phyloP scores from a whole-genome alignment of 2,329 filamentous ascomycete genomes.

The Hypoxylon sp. region DNA sequence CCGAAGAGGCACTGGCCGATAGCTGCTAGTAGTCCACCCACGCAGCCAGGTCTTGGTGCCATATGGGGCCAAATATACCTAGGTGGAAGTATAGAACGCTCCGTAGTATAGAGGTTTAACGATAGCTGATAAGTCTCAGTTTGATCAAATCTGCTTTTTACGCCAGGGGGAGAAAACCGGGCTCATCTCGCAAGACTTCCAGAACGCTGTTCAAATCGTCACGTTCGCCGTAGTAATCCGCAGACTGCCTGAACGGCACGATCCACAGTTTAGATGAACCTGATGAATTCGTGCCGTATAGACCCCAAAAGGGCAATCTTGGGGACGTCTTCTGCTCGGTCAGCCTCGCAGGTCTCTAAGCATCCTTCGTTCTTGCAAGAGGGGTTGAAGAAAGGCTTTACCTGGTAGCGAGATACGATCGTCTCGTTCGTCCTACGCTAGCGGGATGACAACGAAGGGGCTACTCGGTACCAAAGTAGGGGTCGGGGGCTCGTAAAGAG shows the following conservation, averaged over 20 bases:
- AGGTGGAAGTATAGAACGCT: conserved; percentile 8
- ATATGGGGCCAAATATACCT: conserved; percentile 13
- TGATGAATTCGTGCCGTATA: conserved; percentile 33
- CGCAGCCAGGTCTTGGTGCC: conserved; percentile 26
- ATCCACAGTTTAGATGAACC: conserved; percentile 39
- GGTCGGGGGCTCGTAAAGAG: conserved; percentile 16
- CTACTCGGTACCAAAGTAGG: conserved; percentile 15
- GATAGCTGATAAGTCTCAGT: conserved; percentile 25
- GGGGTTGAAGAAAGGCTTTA: conserved; percentile 17
- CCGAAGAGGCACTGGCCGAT: conserved; percentile 26
- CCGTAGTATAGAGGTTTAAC: conserved; percentile 1
- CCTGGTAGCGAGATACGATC: conserved; percentile 38
- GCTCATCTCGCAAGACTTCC: conserved; percentile 30
- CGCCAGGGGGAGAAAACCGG: conserved; percentile 25
- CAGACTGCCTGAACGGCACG: conserved; percentile 34
- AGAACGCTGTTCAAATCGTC: conserved; percentile 37
- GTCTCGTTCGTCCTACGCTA: conserved; percentile 34
- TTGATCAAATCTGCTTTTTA: conserved; percentile 28
- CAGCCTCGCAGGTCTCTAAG: conserved; percentile 28
- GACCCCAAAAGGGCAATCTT: conserved; percentile 31
- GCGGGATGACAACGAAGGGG: conserved; percentile 25
- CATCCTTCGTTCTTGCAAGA: conserved; percentile 4
- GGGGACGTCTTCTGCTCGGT: conserved; percentile 12
- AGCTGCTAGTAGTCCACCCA: conserved; percentile 29
- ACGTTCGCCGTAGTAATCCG: conserved; percentile 37